Base-by-base conservation (phyloP, 2,329 filamentous ascomycete species). In the Phoma sp. region DNA sequence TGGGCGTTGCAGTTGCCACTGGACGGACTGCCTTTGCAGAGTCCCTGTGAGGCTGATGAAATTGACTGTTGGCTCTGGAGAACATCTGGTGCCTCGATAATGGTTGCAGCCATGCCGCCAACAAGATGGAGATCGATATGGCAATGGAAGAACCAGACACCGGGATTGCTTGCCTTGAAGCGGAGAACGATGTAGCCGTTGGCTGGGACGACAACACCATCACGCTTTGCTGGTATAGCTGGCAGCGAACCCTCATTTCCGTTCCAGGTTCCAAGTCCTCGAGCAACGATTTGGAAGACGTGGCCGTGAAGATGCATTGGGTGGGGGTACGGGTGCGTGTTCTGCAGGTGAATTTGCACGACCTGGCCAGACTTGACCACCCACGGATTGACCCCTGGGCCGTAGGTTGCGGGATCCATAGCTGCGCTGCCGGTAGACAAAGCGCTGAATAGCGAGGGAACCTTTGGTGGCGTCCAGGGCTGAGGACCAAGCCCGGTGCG, bases 401-500 rank as follows among this genome's bases (percentile, higher is more conserved):
- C 51, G 14, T 54, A 54, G 5, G 72, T 74, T 0, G 71, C 69
- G 37, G 79, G 79, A 3, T 77, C 76, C 1, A 78, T 80, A 2
- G 51, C 51, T 39, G 51, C 45, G 12, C 76, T 68, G 12, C 78
- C 76, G 33, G 84, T 82, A 6, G 84, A 84, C 12, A 95, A 77
- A 1, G 83, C 91, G 0, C 88, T 91, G 78, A 91, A 95, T 0
- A 96, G 80, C 0, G 88, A 85, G 0, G 92, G 92, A 0, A 95
- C 90, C 68, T 90, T 89, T 29, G 89, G 90, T 0, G 77, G 55
- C 0, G 82, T 81, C 73, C 92, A 96, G 14, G 89, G 89, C 62
- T 89, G 84, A 68, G 87, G 83, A 74, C 90, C 68, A 9, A 72
- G 39, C 11, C 47, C 89, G 49, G 63, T 67, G 2, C 69, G 69